Evolutionary conservation across 2,329 filamentous ascomycete genomes (phyloP).

Genomic region (Davidsoniella eucalypti): DNA sequence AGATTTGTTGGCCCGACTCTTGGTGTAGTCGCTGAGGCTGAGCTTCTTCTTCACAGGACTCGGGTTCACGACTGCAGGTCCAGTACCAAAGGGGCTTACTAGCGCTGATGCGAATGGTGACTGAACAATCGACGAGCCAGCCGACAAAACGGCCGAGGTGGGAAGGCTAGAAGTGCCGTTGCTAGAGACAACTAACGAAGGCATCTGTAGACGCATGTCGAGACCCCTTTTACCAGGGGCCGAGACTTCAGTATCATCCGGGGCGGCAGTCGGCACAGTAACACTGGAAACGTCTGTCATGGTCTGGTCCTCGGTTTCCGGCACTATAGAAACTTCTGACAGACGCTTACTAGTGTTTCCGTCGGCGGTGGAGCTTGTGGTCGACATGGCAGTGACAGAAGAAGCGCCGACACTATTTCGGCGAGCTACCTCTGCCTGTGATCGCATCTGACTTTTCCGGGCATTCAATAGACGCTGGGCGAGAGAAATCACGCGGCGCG

Average conservation of each 20-base stretch:
- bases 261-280: no score
- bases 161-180: constrained; percentile 26
- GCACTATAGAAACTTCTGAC: neutral
- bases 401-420: neutral
- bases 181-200: constrained; percentile 28
- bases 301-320: neutral
- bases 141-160: constrained; percentile 25
- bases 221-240: constrained; percentile 21
- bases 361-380: constrained; percentile 5
- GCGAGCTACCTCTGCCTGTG: constrained; percentile 21
- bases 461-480: constrained; percentile 35
- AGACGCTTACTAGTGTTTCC: constrained; percentile 1
- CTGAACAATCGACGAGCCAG: constrained; percentile 25
- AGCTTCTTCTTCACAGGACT: constrained; percentile 47
- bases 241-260: no score
- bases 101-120: constrained; percentile 32
- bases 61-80: constrained; percentile 30
- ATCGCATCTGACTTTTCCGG: constrained; percentile 19
- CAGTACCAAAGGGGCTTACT: constrained; percentile 27
- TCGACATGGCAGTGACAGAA: neutral
- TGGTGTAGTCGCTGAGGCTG: constrained; percentile 48
- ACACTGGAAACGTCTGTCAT: neutral
- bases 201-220: constrained; percentile 38
- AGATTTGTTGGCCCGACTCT: constrained; percentile 38
- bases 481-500: constrained; percentile 34